Percentiles rank a stretch among this genome's conserved stretches.
These are phyloP conservation scores for Microdochium bolleyi DNA, from an alignment of 2,329 filamentous ascomycete genomes.

Conservation along the genomic window DNA sequence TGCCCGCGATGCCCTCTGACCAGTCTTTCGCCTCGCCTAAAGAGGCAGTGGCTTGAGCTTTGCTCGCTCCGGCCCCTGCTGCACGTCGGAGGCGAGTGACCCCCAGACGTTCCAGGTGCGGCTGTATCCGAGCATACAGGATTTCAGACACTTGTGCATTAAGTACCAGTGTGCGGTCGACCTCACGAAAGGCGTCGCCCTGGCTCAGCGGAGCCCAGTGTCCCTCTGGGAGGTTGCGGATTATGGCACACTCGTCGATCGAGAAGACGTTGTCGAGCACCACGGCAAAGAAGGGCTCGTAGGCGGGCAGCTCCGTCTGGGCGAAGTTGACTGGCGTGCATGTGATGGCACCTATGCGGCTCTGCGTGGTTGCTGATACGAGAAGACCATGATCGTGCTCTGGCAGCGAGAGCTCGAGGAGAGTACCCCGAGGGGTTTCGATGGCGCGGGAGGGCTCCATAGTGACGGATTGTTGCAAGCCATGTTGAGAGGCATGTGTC, in stretches of 20 bases:
- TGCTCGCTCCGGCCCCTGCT: neutral
- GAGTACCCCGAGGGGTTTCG: neutral
- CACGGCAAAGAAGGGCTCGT: slow-evolving; percentile 14
- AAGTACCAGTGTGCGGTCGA: slow-evolving; percentile 13
- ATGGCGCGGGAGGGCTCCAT: neutral
- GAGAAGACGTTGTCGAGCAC: slow-evolving; percentile 16
- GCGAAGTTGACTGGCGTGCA: slow-evolving; percentile 13
- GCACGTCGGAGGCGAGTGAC: neutral
- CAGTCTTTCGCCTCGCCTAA: slow-evolving; percentile 8
- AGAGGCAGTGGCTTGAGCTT: slow-evolving; percentile 10
- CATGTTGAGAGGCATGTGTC: neutral
- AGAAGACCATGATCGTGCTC: neutral
- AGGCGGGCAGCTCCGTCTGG: slow-evolving; percentile 11
- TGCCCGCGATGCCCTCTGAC: slow-evolving; percentile 12
- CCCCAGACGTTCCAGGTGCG: slow-evolving; percentile 3
- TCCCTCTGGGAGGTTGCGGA: slow-evolving; percentile 9
- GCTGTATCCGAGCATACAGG: slow-evolving; percentile 10
- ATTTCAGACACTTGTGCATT: slow-evolving; percentile 12
- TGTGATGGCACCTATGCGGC: neutral
- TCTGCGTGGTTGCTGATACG: neutral
- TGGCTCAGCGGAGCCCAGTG: slow-evolving; percentile 13
- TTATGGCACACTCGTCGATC: slow-evolving; percentile 10
- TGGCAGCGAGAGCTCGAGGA: neutral
- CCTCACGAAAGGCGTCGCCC: slow-evolving; percentile 14
- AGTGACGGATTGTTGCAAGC: neutral